These are phyloP conservation scores for Yamadazyma conglobata DNA, from an alignment of 1,139 yeast genomes.

Conservation along the genomic window DNA sequence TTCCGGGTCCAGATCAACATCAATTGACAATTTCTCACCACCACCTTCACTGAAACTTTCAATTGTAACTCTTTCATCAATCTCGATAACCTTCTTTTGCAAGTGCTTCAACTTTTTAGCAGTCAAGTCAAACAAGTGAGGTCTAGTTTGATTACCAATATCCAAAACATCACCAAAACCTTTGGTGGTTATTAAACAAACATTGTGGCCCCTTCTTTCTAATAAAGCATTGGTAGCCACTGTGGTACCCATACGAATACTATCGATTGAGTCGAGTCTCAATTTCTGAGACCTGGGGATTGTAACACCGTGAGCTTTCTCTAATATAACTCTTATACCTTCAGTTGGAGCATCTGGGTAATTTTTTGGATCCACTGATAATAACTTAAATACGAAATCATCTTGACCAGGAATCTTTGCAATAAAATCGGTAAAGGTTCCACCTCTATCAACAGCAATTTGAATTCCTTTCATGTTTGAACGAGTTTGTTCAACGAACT, in stretches of 20 bases:
- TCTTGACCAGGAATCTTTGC: slow-evolving; percentile 45
- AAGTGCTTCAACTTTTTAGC: slow-evolving; percentile 36
- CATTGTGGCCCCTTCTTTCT: slow-evolving; percentile 51
- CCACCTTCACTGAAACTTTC: slow-evolving; percentile 42
- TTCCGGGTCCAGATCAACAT: slow-evolving; percentile 20
- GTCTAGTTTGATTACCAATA: slow-evolving; percentile 42
- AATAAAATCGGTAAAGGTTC: slow-evolving; percentile 83
- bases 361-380: slow-evolving; percentile 85
- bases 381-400: slow-evolving; percentile 53
- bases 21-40: slow-evolving; percentile 25
- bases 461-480: slow-evolving; percentile 11
- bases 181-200: slow-evolving; percentile 47
- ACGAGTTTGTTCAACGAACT: not conserved
- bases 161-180: slow-evolving; percentile 48
- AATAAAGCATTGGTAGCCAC: slow-evolving; percentile 41
- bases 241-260: slow-evolving; percentile 39
- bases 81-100: slow-evolving; percentile 30
- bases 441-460: slow-evolving; percentile 58
- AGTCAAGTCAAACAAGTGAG: slow-evolving; percentile 36
- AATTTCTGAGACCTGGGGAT: slow-evolving; percentile 45
- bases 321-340: slow-evolving; percentile 78
- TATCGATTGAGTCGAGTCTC: slow-evolving; percentile 26
- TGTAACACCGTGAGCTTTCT: slow-evolving; percentile 44
- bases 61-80: slow-evolving; percentile 43
- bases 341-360: slow-evolving; percentile 89